These are phyloP conservation scores for Fusarium veterinarium DNA, from an alignment of 2,329 filamentous ascomycete genomes.

Conservation along the genomic window DNA sequence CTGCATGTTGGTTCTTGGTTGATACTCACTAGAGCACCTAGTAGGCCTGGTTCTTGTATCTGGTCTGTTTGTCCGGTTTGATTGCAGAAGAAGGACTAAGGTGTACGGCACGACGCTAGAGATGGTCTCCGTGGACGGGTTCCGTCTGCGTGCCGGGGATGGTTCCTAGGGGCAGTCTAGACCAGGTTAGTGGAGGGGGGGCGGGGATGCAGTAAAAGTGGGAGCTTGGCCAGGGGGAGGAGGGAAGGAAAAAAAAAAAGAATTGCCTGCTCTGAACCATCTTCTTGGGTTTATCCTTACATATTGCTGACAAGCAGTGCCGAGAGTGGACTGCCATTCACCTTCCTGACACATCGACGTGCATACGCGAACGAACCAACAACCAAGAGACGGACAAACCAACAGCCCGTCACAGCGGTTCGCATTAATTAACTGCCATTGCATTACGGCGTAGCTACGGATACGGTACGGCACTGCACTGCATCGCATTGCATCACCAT, in stretches of 20 bases:
- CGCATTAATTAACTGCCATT: not conserved
- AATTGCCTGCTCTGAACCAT: slow-evolving; percentile 5
- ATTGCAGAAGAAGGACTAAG: not conserved
- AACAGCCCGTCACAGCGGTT: not conserved
- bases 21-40: not conserved
- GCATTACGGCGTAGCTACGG: not conserved
- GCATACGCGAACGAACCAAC: not conserved
- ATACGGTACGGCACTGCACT: not conserved
- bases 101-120: not conserved
- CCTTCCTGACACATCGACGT: not conserved
- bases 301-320: not conserved
- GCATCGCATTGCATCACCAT: not conserved
- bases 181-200: not conserved
- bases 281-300: slow-evolving; percentile 1
- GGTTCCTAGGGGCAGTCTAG: slow-evolving; percentile 14
- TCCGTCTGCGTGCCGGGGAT: not conserved
- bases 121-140: not conserved
- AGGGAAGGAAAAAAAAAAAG: not conserved
- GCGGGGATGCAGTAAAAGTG: slow-evolving; percentile 8
- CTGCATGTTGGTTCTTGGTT: not conserved
- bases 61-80: not conserved
- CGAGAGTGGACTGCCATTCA: not conserved
- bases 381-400: not conserved
- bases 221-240: not conserved
- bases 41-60: not conserved